A percentile compares a stretch with the other conserved stretches of the same genome.
Evolutionary conservation across 2,329 filamentous ascomycete genomes (phyloP).

Genomic region (Fusarium sambucinum): DNA sequence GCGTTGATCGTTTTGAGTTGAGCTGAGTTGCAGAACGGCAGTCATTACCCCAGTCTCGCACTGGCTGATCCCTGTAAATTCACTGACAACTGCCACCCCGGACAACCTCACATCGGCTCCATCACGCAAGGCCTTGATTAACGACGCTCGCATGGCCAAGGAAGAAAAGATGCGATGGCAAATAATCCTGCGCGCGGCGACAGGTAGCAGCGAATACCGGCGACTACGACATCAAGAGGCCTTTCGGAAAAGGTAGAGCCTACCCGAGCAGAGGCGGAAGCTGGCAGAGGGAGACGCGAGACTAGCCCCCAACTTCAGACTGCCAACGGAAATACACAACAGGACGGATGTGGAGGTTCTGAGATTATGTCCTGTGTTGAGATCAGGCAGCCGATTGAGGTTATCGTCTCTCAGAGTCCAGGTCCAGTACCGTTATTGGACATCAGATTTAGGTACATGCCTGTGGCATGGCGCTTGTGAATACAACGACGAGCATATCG

Average conservation of each 20-base stretch:
- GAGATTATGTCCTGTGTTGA: slow-evolving; percentile 30
- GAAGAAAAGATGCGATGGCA: slow-evolving; percentile 32
- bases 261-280: slow-evolving; percentile 22
- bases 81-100: background rate
- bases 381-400: slow-evolving; percentile 22
- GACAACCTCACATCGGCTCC: background rate
- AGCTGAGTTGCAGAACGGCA: slow-evolving; percentile 9
- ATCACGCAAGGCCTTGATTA: slow-evolving; percentile 17
- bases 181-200: slow-evolving; percentile 13
- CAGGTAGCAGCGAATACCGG: slow-evolving; percentile 6
- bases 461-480: background rate
- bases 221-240: slow-evolving; percentile 15
- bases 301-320: slow-evolving; percentile 20
- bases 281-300: slow-evolving; percentile 19
- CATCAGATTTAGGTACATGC: slow-evolving; percentile 3
- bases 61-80: slow-evolving; percentile 10
- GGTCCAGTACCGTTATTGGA: slow-evolving; percentile 4
- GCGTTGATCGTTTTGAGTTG: background rate
- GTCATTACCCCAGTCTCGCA: slow-evolving; percentile 15
- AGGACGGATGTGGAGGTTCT: slow-evolving; percentile 15
- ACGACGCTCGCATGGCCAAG: slow-evolving; percentile 15
- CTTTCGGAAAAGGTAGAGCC: slow-evolving; percentile 26
- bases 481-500: background rate
- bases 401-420: slow-evolving; percentile 25
- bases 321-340: slow-evolving; percentile 16